Base-by-base conservation (phyloP, 1,139 yeast species). In the Meyerozyma sp. region DNA sequence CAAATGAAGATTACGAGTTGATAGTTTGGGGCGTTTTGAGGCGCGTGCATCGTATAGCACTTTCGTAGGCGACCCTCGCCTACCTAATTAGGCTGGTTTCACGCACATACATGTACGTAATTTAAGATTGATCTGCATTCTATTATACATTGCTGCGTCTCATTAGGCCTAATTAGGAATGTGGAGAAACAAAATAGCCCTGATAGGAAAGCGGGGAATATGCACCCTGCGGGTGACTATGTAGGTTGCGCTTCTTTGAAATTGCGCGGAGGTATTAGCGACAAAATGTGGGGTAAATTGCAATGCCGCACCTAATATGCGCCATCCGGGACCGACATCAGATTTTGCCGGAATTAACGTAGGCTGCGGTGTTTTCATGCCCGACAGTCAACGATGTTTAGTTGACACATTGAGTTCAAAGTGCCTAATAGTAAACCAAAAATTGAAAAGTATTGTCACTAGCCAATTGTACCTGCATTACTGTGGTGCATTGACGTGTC, bases 161-260 rank as follows among this genome's bases (percentile, higher is more conserved):
- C 18, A 36, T 36, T 36, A 36, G 30, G 39, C 39, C 39, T 36
- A 36, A 36, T 11, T 25, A 36, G 39, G 39, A 36, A 36, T 23
- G 39, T 14, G 39, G 39, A n/a, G 39, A 36, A 36, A 2, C 18
- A 36, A 25, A 25, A 13, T 9, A 9, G 16, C 29, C 30, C 10
- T 5, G 4, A 4, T 9, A 16, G 30, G 13, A 36, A 18, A 29
- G 11, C 13, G 30, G 39, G 30, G 13, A 14, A n/a, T 11, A 36
- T 25, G 30, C 39, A 36, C 25, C 26, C 25, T 34, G 37, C 37
- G 29, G 29, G 39, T 8, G 20, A 13, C 10, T 3, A 13, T 30
- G 20, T 6, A 30, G 2, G 34, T 30, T 30, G 34, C 34, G 16
- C 34, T 30, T 30, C 16, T 13, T 7, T 30, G 32, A 30, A 30